Percentiles rank a stretch among this genome's conserved stretches.
Conservation (phyloP, 73 alveolate genomes). For the Uronychia binucleata region DNA sequence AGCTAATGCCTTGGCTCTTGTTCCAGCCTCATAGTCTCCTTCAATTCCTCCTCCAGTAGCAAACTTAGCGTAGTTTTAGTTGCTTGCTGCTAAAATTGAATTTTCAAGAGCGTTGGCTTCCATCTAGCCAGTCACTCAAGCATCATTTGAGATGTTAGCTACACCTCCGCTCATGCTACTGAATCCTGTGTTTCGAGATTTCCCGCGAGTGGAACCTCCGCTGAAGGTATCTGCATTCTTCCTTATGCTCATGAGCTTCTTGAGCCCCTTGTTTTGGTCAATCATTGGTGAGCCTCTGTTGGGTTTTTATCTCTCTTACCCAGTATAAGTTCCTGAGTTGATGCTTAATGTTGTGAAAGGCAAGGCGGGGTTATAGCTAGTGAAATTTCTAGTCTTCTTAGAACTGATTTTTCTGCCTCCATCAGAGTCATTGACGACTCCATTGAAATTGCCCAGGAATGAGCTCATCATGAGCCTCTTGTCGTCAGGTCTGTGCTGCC, state of each 20-base stretch:
- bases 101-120: background rate
- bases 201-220: background rate
- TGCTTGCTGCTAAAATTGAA: background rate
- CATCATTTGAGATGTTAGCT: background rate
- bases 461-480: background rate
- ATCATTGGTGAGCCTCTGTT: background rate
- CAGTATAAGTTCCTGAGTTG: background rate
- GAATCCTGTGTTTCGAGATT: background rate
- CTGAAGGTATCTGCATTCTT: background rate
- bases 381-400: background rate
- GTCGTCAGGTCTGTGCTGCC: background rate
- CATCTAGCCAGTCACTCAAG: background rate
- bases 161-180: background rate
- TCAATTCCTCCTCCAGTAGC: background rate
- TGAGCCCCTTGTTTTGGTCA: background rate
- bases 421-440: too few species aligned
- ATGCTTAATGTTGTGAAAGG: background rate
- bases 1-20: background rate
- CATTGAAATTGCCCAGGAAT: background rate
- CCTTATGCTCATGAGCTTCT: background rate
- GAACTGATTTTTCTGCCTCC: background rate
- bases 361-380: background rate
- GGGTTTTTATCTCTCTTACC: background rate
- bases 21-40: background rate
- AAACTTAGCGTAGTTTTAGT: background rate